Percentiles rank a stretch among this genome's conserved stretches.
Conservation (phyloP, 164 flowering plant species). For the Vitis cinerea region DNA sequence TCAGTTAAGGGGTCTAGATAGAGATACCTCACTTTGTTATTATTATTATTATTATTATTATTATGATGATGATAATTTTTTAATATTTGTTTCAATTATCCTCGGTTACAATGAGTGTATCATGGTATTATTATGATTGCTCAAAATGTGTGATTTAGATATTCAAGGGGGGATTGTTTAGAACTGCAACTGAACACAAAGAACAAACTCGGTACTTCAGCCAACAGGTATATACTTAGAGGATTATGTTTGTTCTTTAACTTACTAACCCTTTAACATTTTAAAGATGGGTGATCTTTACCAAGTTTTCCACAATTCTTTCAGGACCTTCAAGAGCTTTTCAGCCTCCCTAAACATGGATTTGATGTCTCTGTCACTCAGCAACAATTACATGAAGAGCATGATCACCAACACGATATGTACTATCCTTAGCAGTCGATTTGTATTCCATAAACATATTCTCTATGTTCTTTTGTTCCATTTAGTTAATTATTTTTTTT, state of each 20-base stretch:
- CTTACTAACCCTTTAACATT: neutral
- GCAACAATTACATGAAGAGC: conserved; percentile 88
- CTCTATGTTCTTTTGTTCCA: neutral
- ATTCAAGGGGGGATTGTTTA: conserved; percentile 90
- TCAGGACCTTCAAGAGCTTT: conserved; percentile 89
- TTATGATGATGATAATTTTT: too few relatives aligned
- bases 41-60: too few relatives aligned
- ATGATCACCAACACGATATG: conserved; percentile 66
- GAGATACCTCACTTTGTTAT: too few relatives aligned
- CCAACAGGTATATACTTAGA: conserved; percentile 56
- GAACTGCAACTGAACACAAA: conserved; percentile 93
- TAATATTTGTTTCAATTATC: neutral
- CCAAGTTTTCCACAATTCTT: conserved; percentile 7
- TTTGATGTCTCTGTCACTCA: conserved; percentile 91
- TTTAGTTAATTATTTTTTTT: neutral
- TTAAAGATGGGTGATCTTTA: neutral
- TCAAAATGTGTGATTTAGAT: conserved; percentile 42
- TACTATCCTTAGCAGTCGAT: conserved; percentile 18
- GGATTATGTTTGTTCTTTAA: neutral
- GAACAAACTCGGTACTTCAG: conserved; percentile 95
- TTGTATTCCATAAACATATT: neutral
- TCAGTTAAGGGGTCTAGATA: too few relatives aligned
- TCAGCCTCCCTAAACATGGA: conserved; percentile 87
- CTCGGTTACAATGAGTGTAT: neutral
- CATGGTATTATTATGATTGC: neutral